A percentile compares a stretch with the other conserved stretches of the same genome.
phyloP scores from a whole-genome alignment of 2,329 filamentous ascomycete species.

The Canariomyces notabilis region DNA sequence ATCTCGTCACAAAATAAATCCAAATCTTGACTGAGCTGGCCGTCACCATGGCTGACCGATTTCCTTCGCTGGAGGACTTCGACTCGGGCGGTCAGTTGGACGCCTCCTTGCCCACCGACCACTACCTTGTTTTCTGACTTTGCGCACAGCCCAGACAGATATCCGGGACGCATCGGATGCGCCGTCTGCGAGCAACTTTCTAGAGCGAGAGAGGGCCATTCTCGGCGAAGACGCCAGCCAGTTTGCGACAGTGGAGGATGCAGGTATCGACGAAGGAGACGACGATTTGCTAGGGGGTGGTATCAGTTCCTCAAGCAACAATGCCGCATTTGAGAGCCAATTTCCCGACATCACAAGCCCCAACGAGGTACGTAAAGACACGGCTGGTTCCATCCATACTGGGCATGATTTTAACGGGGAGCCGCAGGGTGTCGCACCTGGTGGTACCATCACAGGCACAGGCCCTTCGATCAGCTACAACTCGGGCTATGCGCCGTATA shows the following conservation, averaged over 20 bases:
- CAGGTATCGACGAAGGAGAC: slow-evolving; percentile 61
- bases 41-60: slow-evolving; percentile 65
- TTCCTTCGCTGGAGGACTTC: slow-evolving; percentile 75
- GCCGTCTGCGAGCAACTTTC: slow-evolving; percentile 72
- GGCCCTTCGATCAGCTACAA: slow-evolving; percentile 61
- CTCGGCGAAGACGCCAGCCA: slow-evolving; percentile 91
- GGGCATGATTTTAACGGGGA: slow-evolving; percentile 10
- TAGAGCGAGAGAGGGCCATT: slow-evolving; percentile 82
- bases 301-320: slow-evolving; percentile 40
- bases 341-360: slow-evolving; percentile 71
- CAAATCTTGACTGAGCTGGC: neutral
- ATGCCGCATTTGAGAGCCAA: slow-evolving; percentile 70
- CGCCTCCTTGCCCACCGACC: slow-evolving; percentile 7
- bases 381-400: neutral
- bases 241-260: slow-evolving; percentile 74
- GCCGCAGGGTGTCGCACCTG: slow-evolving; percentile 62
- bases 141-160: slow-evolving; percentile 59
- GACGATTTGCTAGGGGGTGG: slow-evolving; percentile 69
- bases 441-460: slow-evolving; percentile 81
- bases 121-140: slow-evolving; percentile 12
- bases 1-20: neutral
- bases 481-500: slow-evolving; percentile 54
- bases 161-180: slow-evolving; percentile 53
- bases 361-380: slow-evolving; percentile 56
- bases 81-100: slow-evolving; percentile 54